Evolutionary conservation across 1,284 basidiomycete species (phyloP), one percentile per base, ranked within the genome.

Genomic region (Ganoderma meredithae): DNA sequence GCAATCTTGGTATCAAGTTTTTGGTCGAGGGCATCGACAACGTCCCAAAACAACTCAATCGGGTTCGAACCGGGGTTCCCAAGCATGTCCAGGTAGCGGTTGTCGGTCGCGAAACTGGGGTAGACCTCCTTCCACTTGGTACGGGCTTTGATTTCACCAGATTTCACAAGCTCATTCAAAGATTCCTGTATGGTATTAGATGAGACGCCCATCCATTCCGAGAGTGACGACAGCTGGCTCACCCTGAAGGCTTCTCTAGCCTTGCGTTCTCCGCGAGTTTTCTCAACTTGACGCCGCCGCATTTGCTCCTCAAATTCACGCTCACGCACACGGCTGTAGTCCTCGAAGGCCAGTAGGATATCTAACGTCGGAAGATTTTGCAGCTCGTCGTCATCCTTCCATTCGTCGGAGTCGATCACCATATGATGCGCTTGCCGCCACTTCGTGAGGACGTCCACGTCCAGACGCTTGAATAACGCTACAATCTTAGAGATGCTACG

Each of bases 11-110:
- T 85, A 71, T 97, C 96, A 13, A 98, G 86, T 72, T 91, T 87
- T 75, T 95, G 91, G 74, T 96, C 95, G 3, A 98, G 85, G 49
- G 86, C 86, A 80, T 99, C 97, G 52, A 98, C 91, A 5, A 88
- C 79, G 78, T 99, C 97, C 95, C 95, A 98, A 82, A 98, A 99
- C 12, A 99, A 86, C 73, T 99, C 97, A 52, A 99, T 85, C 1
- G 97, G 96, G 71, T 93, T 95, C 2, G 95, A 97, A 17, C 98
- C 98, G 4, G 95, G 93, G 76, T 94, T 93, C 1, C 96, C 97
- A 7, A 98, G 88, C 78, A 98, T 88, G 68, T 88, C 85, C 40
- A 90, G 83, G 81, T 98, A 98, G n/a, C 95, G 90, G 56, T 86
- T 83, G 75, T 98, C 95, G 40, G 90, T 83, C 31, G 85, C 84